These are phyloP conservation scores for Echria macrotheca DNA, from an alignment of 495 filamentous ascomycete genomes.

Conservation along the genomic window DNA sequence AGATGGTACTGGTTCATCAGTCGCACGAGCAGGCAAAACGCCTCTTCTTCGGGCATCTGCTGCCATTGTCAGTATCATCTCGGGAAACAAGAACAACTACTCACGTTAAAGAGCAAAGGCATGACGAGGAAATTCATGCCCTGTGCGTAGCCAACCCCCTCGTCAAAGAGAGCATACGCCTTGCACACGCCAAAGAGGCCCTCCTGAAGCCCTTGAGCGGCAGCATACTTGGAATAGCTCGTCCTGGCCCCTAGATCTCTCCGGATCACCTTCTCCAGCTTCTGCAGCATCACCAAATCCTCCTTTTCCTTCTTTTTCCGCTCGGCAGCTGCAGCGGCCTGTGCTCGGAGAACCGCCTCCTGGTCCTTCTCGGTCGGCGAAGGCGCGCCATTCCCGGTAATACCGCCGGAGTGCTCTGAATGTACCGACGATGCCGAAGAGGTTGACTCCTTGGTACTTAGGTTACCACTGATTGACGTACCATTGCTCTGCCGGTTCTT, in stretches of 20 bases:
- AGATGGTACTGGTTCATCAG: constrained; percentile 96
- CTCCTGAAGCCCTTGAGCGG: constrained; percentile 85
- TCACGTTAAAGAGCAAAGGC: constrained; percentile 93
- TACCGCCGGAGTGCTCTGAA: constrained; percentile 63
- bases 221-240: constrained; percentile 91
- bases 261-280: constrained; percentile 86
- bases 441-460: constrained; percentile 54
- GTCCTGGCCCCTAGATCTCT: constrained; percentile 87
- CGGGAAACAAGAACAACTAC: constrained; percentile 20
- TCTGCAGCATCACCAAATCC: constrained; percentile 62
- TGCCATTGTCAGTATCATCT: not conserved
- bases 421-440: constrained; percentile 80
- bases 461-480: constrained; percentile 35
- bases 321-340: constrained; percentile 59
- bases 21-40: constrained; percentile 86
- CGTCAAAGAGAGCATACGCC: constrained; percentile 94
- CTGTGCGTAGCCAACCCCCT: constrained; percentile 92
- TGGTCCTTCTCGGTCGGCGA: constrained; percentile 59
- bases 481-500: constrained; percentile 55
- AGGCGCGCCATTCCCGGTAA: constrained; percentile 48
- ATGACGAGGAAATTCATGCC: constrained; percentile 99
- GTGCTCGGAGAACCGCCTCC: constrained; percentile 60
- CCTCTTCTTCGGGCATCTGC: constrained; percentile 95
- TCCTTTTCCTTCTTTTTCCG: constrained; percentile 70
- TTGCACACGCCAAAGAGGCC: constrained; percentile 93